Conservation (phyloP, 345 rosid species). For the Bruguiera parviflora region DNA sequence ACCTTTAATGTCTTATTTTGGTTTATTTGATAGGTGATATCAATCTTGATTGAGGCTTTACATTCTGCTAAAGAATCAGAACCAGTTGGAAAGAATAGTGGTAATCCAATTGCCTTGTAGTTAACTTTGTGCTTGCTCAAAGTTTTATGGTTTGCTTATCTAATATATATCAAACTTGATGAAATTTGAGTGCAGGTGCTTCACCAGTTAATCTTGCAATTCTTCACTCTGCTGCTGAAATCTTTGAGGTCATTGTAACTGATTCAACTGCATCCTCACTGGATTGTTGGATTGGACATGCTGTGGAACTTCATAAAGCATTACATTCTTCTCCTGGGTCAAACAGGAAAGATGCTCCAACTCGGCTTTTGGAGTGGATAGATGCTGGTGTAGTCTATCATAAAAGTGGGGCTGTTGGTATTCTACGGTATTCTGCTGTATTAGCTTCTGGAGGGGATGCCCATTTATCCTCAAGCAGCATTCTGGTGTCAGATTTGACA, state of each 20-base stretch:
- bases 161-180: constrained; percentile 24
- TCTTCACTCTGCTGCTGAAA: constrained; percentile 95
- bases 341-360: constrained; percentile 88
- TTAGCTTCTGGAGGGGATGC: constrained; percentile 97
- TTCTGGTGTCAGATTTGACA: constrained; percentile 68
- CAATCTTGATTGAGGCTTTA: constrained; percentile 78
- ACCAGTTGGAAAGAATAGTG: constrained; percentile 55
- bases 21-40: constrained; percentile 49
- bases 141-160: constrained; percentile 13
- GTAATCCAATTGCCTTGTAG: constrained; percentile 29
- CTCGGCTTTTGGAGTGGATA: constrained; percentile 87
- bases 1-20: not conserved
- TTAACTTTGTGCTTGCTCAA: constrained; percentile 15
- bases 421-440: constrained; percentile 81
- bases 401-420: constrained; percentile 86
- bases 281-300: constrained; percentile 86
- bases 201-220: constrained; percentile 89
- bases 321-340: constrained; percentile 90
- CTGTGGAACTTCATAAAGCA: constrained; percentile 82
- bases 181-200: constrained; percentile 54
- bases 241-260: constrained; percentile 83
- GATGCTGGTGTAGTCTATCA: constrained; percentile 94
- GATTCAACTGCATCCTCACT: constrained; percentile 86
- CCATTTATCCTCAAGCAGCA: constrained; percentile 67
- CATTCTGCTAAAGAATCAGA: constrained; percentile 78